phyloP scores from a whole-genome alignment of 768 basidiomycete genomes.

The Ramaria rubella region DNA sequence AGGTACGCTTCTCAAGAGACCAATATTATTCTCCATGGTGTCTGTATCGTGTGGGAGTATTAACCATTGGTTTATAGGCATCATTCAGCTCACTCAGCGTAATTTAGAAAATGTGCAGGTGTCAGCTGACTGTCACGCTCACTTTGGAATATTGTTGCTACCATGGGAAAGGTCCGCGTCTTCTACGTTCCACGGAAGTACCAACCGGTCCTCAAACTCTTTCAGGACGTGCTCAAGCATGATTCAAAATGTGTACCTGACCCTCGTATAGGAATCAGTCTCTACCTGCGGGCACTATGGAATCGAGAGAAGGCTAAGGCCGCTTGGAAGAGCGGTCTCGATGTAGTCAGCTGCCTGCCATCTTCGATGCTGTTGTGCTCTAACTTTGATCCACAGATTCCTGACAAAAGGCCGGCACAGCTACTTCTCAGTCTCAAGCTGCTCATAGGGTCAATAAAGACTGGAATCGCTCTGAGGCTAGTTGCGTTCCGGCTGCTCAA shows the following conservation, averaged over 20 bases:
- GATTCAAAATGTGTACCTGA: conserved; percentile 81
- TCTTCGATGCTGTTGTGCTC: not conserved
- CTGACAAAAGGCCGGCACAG: too few relatives aligned
- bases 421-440: conserved; percentile 79
- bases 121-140: conserved; percentile 68
- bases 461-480: conserved; percentile 47
- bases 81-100: too few relatives aligned
- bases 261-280: conserved; percentile 90
- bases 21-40: too few relatives aligned
- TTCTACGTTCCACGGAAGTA: conserved; percentile 73
- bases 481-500: conserved; percentile 53
- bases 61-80: conserved; percentile 41
- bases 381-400: conserved; percentile 45
- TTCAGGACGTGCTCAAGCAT: conserved; percentile 76
- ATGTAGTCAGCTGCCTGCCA: conserved; percentile 54
- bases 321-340: conserved; percentile 72
- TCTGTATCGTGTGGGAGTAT: conserved; percentile 8
- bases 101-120: too few relatives aligned
- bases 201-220: conserved; percentile 72
- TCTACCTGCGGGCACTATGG: conserved; percentile 88
- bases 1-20: conserved; percentile 46
- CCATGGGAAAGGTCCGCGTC: conserved; percentile 86
- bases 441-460: conserved; percentile 80
- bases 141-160: conserved; percentile 81
- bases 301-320: conserved; percentile 75